Base-by-base conservation (phyloP, 805 yeast genomes). In the Candida hispaniensis region DNA sequence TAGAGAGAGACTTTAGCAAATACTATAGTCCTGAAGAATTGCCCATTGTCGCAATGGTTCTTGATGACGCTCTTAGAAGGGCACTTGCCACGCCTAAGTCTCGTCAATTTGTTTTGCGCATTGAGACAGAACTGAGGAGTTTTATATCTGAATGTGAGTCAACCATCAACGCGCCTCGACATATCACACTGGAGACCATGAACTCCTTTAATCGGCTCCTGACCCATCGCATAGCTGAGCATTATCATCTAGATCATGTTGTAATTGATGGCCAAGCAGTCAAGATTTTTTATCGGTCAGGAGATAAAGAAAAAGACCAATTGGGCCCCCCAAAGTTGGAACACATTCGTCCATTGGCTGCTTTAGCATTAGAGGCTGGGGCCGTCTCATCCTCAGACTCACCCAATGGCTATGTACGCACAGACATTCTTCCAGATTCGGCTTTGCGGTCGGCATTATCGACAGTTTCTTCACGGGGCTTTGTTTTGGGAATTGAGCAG, bases 181-280 rank as follows among this genome's bases (percentile, higher is more conserved):
- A 18, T 32, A 27, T 32, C 18, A 32, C 61, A 43, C 49, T 70
- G 48, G 61, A 60, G 23, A 69, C 79, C 5, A 66, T 73, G 66
- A 79, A 79, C 51, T 74, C 83, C 2, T 79, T 74, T 51, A 73
- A 71, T 44, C 58, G 88, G 44, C 58, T 79, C 28, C 55, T 79
- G 36, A 66, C 78, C 0, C 86, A 79, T 52, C 79, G 76, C 44
- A 57, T 77, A 20, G 80, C 85, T 4, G 77, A 73, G 22, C 76
- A 75, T 50, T 75, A 76, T 47, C 58, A 63, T 14, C 51, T 78
- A 39, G 73, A 73, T 26, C 86, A 79, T 47, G 64, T 64, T 6
- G 56, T 71, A 8, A 69, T 48, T 18, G 73, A 67, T 41, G 73
- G 73, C 7, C 58, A 59, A 33, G 64, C 73, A 14, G 59, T 65